These are phyloP conservation scores for Saccharomyces hybrid DNA, from an alignment of 1,139 yeast species.

Conservation along the genomic window DNA sequence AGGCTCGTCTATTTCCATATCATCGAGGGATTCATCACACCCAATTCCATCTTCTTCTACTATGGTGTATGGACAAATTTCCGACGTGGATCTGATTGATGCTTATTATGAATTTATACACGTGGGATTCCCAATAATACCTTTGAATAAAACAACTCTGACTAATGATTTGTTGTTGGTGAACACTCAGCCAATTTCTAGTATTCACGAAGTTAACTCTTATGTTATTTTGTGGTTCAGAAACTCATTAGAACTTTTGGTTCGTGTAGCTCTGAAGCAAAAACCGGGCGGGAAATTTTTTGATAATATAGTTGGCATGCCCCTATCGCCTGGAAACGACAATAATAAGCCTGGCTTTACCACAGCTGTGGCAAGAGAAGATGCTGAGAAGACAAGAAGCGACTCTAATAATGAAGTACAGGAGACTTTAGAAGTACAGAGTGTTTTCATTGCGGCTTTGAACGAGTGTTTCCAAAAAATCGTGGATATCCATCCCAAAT, in stretches of 20 bases:
- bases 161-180: constrained; percentile 31
- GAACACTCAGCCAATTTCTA: constrained; percentile 31
- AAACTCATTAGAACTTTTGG: constrained; percentile 42
- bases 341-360: constrained; percentile 1
- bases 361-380: background rate
- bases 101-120: constrained; percentile 51
- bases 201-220: constrained; percentile 36
- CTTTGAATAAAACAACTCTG: constrained; percentile 39
- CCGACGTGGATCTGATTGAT: constrained; percentile 31
- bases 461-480: constrained; percentile 38
- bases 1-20: constrained; percentile 7
- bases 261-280: constrained; percentile 35
- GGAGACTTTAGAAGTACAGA: constrained; percentile 18
- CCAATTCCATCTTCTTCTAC: constrained; percentile 4
- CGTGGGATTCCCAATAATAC: constrained; percentile 49
- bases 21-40: constrained; percentile 9
- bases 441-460: constrained; percentile 25
- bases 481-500: constrained; percentile 40
- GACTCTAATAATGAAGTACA: constrained; percentile 7
- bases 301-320: constrained; percentile 9
- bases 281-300: constrained; percentile 14
- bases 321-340: constrained; percentile 3
- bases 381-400: background rate
- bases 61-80: constrained; percentile 25
- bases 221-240: constrained; percentile 46